phyloP scores from a whole-genome alignment of 2,329 filamentous ascomycete genomes.

The Colletotrichum sp. region DNA sequence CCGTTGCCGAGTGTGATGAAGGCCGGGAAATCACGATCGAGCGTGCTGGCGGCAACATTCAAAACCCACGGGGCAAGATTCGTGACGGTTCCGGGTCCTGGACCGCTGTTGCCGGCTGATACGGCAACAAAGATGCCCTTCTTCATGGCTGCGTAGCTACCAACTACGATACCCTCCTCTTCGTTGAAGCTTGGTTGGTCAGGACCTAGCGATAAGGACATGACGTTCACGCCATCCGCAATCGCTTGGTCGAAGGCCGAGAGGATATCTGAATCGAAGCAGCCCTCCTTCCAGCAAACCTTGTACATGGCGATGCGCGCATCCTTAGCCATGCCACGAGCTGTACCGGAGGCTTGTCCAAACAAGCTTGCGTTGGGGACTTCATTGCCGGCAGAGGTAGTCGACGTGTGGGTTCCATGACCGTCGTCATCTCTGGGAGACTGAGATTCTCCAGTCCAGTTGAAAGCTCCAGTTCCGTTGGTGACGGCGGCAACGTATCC shows the following conservation, averaged over 20 bases:
- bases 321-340: background rate
- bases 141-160: background rate
- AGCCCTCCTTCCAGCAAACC: background rate
- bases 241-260: slow-evolving; percentile 8
- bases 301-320: slow-evolving; percentile 10
- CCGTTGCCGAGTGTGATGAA: background rate
- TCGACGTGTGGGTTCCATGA: slow-evolving; percentile 6
- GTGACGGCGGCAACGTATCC: background rate
- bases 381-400: background rate
- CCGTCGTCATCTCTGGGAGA: background rate
- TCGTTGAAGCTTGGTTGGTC: background rate
- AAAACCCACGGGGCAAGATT: background rate
- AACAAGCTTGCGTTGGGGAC: background rate
- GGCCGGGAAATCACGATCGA: slow-evolving; percentile 12
- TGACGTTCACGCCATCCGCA: slow-evolving; percentile 8
- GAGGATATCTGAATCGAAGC: slow-evolving; percentile 1
- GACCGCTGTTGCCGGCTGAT: background rate
- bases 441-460: background rate
- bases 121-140: background rate
- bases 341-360: slow-evolving; percentile 6
- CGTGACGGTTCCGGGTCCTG: background rate
- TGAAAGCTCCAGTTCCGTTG: background rate
- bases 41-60: slow-evolving; percentile 6
- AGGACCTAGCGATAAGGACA: slow-evolving; percentile 1
- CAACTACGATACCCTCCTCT: background rate